Evolutionary conservation across 2,329 filamentous ascomycete genomes (phyloP).

Genomic region (Cladosporium sp.): DNA sequence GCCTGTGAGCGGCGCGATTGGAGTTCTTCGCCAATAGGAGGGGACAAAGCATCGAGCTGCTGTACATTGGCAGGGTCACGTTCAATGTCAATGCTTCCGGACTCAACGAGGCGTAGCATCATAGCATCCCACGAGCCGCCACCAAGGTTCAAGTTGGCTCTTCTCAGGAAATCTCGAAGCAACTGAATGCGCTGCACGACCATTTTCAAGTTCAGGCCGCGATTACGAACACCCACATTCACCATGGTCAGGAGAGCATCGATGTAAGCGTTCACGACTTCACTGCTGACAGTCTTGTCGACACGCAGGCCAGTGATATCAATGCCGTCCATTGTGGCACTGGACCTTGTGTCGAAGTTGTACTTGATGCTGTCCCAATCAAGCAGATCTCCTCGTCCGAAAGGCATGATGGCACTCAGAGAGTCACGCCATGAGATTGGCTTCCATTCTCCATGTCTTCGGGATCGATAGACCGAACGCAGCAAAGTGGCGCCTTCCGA

Average conservation of each 20-base stretch:
- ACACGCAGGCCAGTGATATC: conserved; percentile 28
- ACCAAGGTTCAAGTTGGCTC: conserved; percentile 41
- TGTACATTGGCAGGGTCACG: conserved; percentile 47
- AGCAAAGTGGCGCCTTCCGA: conserved; percentile 45
- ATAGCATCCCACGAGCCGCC: conserved; percentile 47
- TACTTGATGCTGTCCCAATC: conserved; percentile 35
- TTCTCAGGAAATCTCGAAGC: conserved; percentile 41
- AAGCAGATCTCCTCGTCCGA: conserved; percentile 27
- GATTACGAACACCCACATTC: conserved; percentile 44
- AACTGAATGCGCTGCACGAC: conserved; percentile 38
- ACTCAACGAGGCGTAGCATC: conserved; percentile 54
- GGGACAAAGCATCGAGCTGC: conserved; percentile 38
- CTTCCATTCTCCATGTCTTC: conserved; percentile 28
- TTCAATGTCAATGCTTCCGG: conserved; percentile 47
- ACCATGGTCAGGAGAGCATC: conserved; percentile 52
- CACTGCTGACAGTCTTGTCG: conserved; percentile 55
- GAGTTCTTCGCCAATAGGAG: conserved; percentile 44
- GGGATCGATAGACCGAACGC: not conserved
- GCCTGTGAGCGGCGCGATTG: conserved; percentile 37
- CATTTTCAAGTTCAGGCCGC: conserved; percentile 40
- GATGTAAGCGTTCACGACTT: conserved; percentile 58
- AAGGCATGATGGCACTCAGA: conserved; percentile 32
- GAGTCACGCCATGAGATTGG: conserved; percentile 46
- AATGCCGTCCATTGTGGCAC: conserved; percentile 24
- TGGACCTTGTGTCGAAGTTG: conserved; percentile 31